Base-by-base conservation (phyloP, 140 eudicot genomes). In the Stevia rebaudiana region DNA sequence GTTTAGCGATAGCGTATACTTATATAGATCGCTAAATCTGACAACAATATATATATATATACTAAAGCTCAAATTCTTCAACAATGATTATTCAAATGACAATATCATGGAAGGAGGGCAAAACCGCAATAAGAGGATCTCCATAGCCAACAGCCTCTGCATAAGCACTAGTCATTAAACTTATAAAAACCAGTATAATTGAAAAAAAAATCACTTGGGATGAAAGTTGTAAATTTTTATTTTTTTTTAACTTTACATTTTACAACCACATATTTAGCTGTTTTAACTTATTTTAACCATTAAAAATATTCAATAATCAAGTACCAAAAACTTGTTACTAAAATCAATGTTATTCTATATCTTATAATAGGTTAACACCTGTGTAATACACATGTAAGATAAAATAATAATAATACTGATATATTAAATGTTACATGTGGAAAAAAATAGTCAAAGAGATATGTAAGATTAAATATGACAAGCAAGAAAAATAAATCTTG, bases 141-240 rank as follows among this genome's bases (percentile, higher is more conserved):
- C 97, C 97, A 48, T 85, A 89, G 44, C 97, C 97, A 67, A 83
- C 89, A 62, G 97, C 95, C 74, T 89, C 97, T 86, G 95, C 51
- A 79, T 2, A 51, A 65, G 50, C 41, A 71, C 39, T 36, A 17
- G 11, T 60, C 33, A 11, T 25, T 61, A 30, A 31, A 3, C 31
- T 35, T 17, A 30, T 25, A 33, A 15, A 44, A 44, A 63, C 69
- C 15, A n/a, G 57, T 25, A 28, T 58, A 31, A 15, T 15, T 11
- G 0, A 17, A 1, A 58, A 4, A 31, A 4, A 9, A 57, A 8
- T 33, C 44, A 30, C 61, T 6, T 2, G 39, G 40, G 22, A 55
- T 48, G 13, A 9, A 52, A 23, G 22, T 52, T 2, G 41, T 5
- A 54, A 54, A 12, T 11, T 28, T 28, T 54, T 11, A 18, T 12